Percentiles rank a stretch among this genome's conserved stretches.
Conservation (phyloP, 2,329 filamentous ascomycete genomes). For the Coniochaeta sp. region DNA sequence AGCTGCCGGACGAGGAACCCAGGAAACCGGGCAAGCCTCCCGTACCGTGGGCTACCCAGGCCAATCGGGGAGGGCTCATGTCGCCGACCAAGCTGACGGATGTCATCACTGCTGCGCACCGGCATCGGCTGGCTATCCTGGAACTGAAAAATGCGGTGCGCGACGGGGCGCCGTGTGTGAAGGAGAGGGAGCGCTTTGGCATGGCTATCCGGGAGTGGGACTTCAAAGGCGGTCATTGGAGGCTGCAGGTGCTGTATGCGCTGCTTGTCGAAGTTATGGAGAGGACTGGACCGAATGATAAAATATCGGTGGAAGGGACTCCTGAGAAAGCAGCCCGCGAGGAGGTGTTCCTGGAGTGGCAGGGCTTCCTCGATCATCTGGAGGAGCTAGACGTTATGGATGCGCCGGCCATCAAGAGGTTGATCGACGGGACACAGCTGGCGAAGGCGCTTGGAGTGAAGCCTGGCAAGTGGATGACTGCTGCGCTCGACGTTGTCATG, state of each 20-base stretch:
- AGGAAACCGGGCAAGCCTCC: constrained; percentile 28
- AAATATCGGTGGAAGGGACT: neutral
- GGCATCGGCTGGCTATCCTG: constrained; percentile 57
- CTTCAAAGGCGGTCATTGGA: constrained; percentile 54
- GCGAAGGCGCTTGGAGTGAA: constrained; percentile 59
- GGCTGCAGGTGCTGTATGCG: constrained; percentile 60
- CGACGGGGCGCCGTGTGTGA: constrained; percentile 33
- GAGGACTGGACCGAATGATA: constrained; percentile 23
- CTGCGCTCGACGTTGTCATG: constrained; percentile 71
- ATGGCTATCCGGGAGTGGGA: constrained; percentile 73
- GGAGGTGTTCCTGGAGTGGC: constrained; percentile 42
- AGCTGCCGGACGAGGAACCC: constrained; percentile 32
- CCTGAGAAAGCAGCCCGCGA: constrained; percentile 21
- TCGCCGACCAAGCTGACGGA: constrained; percentile 68
- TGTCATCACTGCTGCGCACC: constrained; percentile 56
- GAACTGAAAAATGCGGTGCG: constrained; percentile 46
- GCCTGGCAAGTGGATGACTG: constrained; percentile 77
- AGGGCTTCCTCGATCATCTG: constrained; percentile 47
- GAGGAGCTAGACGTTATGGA: constrained; percentile 47
- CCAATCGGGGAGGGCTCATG: constrained; percentile 71
- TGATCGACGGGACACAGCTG: constrained; percentile 71
- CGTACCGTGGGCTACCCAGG: constrained; percentile 52
- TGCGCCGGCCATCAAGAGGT: constrained; percentile 48
- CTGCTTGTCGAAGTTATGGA: constrained; percentile 56
- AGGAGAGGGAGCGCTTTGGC: constrained; percentile 57